Evolutionary conservation across 2,329 filamentous ascomycete species (phyloP), one percentile per base, ranked within the genome.

Genomic region (Diplocarpon mali): DNA sequence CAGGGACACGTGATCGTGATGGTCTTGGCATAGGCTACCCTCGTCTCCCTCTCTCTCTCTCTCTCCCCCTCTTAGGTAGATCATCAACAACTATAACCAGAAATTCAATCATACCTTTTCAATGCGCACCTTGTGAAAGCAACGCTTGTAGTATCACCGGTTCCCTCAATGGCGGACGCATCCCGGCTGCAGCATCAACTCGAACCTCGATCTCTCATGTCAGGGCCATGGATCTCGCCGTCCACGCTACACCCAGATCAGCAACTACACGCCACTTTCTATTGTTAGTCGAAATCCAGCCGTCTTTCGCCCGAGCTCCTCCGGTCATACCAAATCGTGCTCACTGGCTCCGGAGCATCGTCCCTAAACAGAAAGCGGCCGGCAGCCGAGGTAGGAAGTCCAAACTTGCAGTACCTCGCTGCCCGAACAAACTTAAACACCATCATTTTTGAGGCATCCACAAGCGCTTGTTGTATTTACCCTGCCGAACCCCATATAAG

Each of bases 371-470:
- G 45, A 20, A 16, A 42, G 17, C 38, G 32, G 32, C 38, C 45
- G 36, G 40, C 36, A 40, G 36, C 45, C 45, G 37, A 40, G 45
- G 45, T 41, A 38, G 37, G 24, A 35, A n/a, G 14, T 29, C 17
- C 13, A 17, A 35, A 39, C 35, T 24, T 16, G 35, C 44, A 36
- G 44, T 42, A 42, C 29, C 29, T 27, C 13, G 34, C 35, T 46
- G 42, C 42, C 44, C 38, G 11, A 42, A 42, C 17, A 38, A 38
- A 31, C 34, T 32, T 13, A 24, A 24, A 38, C 41, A 28, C 12
- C 41, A 16, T 34, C 14, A 38, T 32, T 38, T 38, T 43, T 38
- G 41, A 30, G 41, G 34, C 14, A 43, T 31, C 31, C n/a, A 24
- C 30, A n/a, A 35, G 40, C 20, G 24, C 9, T n/a, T 5, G 13